Evolutionary conservation across 164 flowering plant genomes (phyloP), one percentile per base, ranked within the genome.

Genomic region (Amborella trichopoda): DNA sequence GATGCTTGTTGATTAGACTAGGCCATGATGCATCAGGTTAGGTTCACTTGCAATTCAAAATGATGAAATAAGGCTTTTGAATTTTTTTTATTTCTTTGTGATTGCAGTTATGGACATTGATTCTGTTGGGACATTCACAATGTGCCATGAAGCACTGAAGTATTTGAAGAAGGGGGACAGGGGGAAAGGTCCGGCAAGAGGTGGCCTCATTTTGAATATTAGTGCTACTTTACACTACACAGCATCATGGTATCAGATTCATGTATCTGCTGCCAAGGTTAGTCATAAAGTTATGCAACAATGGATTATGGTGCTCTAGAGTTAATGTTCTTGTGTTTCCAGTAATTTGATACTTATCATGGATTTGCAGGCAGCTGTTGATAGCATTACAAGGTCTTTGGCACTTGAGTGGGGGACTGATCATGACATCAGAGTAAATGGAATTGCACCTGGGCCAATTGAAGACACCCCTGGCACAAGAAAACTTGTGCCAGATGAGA

Each of bases 371-470:
- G 96, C 96, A 41, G 93, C 93, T 52, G 80, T 86, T 46, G 96
- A 86, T 69, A 70, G 72, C 39, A 54, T 68, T 28, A 78, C 90
- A 24, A 76, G 93, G 71, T 78, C 73, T 60, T 66, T 86, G 68
- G 96, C 96, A 38, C 50, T 86, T 49, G 97, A 88, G 50, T 88
- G 97, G 97, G 97, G 94, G 2, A 67, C 86, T 13, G 97, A 88
- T 58, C 75, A 84, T 66, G 91, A 81, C 48, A 81, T 88, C 50
- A 73, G 91, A 56, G 96, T 88, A n/a, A 83, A 84, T 49, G 96
- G 91, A 24, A 81, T 88, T 60, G 96, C 94, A 34, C 96, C 96
- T 14, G 94, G 96, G 14, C 94, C 94, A 21, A 84, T 88, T 38
- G 77, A 56, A 17, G 96, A 63, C 33, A 88, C 96, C 42, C 26